phyloP scores from a whole-genome alignment of 2,329 filamentous ascomycete genomes.

The Hirsutella thompsonii region DNA sequence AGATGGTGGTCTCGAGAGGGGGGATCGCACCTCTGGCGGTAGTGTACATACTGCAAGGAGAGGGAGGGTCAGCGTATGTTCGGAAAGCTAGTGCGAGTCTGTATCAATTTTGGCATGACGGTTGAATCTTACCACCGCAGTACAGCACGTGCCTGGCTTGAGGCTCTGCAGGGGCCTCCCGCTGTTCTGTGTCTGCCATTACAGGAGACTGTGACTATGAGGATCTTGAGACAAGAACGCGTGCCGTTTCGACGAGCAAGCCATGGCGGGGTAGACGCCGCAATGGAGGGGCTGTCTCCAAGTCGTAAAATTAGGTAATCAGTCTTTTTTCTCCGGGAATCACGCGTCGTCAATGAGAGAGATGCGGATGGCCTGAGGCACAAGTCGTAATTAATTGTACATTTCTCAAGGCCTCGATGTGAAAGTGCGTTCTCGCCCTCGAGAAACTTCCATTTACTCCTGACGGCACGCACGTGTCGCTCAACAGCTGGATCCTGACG shows the following conservation, averaged over 20 bases:
- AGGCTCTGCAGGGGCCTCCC: slow-evolving; percentile 30
- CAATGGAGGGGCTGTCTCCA: background rate
- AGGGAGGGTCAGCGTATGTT: slow-evolving; percentile 5
- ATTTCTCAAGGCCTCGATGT: too few species aligned
- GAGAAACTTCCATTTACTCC: too few species aligned
- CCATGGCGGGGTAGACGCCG: slow-evolving; percentile 21
- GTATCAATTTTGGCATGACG: too few species aligned
- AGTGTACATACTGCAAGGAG: slow-evolving; percentile 43
- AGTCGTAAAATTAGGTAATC: background rate
- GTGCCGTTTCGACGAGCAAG: slow-evolving; percentile 8
- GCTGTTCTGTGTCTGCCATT: slow-evolving; percentile 42
- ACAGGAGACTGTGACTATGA: slow-evolving; percentile 10
- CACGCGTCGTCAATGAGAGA: too few species aligned
- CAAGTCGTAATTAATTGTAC: too few species aligned
- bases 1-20: too few species aligned
- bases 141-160: slow-evolving; percentile 40
- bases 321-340: too few species aligned
- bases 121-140: slow-evolving; percentile 40
- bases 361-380: too few species aligned
- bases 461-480: too few species aligned
- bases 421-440: too few species aligned
- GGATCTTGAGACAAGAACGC: slow-evolving; percentile 15
- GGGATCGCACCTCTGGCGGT: slow-evolving; percentile 44
- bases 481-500: too few species aligned
- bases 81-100: background rate